phyloP scores from a whole-genome alignment of 768 basidiomycete genomes.

The Auricularia sp. region DNA sequence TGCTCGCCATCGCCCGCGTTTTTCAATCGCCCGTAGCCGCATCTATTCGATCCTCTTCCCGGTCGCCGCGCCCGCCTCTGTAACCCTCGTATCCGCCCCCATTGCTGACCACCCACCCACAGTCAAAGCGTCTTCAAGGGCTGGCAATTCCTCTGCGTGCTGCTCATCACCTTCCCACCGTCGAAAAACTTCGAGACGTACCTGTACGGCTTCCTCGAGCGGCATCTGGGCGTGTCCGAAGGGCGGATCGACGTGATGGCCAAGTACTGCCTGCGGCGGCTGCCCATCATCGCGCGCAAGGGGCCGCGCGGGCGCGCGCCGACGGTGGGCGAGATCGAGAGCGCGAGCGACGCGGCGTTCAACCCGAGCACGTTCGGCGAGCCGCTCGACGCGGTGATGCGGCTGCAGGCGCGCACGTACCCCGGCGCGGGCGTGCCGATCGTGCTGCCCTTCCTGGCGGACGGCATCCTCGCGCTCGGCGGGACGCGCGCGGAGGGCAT shows the following conservation, averaged over 20 bases:
- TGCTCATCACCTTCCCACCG: constrained; percentile 85
- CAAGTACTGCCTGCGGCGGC: constrained; percentile 76
- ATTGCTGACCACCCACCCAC: constrained; percentile 1
- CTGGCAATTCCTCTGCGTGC: constrained; percentile 86
- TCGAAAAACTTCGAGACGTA: constrained; percentile 88
- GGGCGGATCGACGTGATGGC: constrained; percentile 84
- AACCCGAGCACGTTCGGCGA: constrained; percentile 92
- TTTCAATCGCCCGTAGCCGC: too few relatives aligned
- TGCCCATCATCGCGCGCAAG: constrained; percentile 64
- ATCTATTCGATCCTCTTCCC: background rate
- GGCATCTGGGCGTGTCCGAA: constrained; percentile 53
- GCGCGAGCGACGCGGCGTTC: constrained; percentile 88
- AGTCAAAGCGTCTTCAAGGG: constrained; percentile 84
- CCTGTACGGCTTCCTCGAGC: constrained; percentile 67
- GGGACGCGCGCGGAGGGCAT: constrained; percentile 83
- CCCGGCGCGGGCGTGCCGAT: constrained; percentile 79
- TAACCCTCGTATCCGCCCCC: background rate
- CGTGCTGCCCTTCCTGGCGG: constrained; percentile 86
- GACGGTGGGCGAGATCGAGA: constrained; percentile 77
- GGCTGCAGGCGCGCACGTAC: constrained; percentile 78
- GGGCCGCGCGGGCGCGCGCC: constrained; percentile 83
- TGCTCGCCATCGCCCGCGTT: too few relatives aligned
- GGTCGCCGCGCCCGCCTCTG: background rate
- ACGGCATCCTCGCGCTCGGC: constrained; percentile 82
- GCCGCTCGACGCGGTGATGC: constrained; percentile 72